Evolutionary conservation across 2,329 filamentous ascomycete species (phyloP), one percentile per base, ranked within the genome.

Genomic region (Aspergillus pseudoglaucus): DNA sequence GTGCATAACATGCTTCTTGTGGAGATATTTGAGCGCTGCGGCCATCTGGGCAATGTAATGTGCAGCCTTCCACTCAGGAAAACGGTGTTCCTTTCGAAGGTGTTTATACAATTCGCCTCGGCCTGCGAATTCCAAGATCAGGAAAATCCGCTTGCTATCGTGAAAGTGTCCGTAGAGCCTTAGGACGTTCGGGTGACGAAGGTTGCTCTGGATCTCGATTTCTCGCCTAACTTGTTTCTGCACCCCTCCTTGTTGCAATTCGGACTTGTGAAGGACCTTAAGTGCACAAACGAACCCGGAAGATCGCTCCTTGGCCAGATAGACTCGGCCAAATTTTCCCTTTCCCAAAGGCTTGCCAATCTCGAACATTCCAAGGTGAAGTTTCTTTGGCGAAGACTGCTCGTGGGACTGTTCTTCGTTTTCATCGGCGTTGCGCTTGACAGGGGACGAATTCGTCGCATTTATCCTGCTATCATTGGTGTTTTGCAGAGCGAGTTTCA

Each of bases 1-100:
- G 71, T 97, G 91, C 74, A 97, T 97, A 58, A 97, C 88, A 68
- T 96, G 90, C 75, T 97, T 97, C 67, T 89, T 89, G 75, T 96
- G 90, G 41, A 96, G 79, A 64, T 96, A 97, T 58, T 85, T 84
- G 59, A 95, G 74, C 0, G 90, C 90, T 40, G 85, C 85, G n/a
- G 87, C 87, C 88, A 93, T 93, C 69, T 94, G 88, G 2, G 88
- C 88, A 53, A 93, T 83, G 68, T 91, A 94, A 71, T 90, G 85
- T 22, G 88, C 87, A 7, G 88, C 87, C 68, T 89, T 89, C 81
- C 84, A 88, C 67, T 94, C 88, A 3, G 87, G 84, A 67, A 94
- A 94, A 41, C 84, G 81, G 69, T 81, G 81, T 65, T 89, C 88
- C 60, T 83, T 83, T 47, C 87, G 81, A 52, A 93, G 76, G 65